phyloP scores from a whole-genome alignment of 1,284 basidiomycete genomes.

The Naganishia liquefaciens region DNA sequence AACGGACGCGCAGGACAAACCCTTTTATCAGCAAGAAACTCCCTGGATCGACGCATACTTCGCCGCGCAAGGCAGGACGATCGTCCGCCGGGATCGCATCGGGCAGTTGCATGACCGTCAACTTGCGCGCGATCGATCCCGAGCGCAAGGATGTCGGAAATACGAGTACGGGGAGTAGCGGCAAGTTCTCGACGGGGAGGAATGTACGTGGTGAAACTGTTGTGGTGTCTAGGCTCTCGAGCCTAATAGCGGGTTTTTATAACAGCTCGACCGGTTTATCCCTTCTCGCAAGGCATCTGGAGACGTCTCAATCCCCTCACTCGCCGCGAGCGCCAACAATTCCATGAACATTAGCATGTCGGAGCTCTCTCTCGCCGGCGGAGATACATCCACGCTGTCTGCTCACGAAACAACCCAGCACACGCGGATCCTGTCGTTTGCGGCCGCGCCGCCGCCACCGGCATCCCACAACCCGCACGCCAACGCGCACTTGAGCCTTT shows the following conservation, averaged over 20 bases:
- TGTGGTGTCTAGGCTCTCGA: too few species aligned
- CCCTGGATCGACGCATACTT: slow-evolving; percentile 12
- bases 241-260: too few species aligned
- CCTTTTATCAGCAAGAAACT: slow-evolving; percentile 27
- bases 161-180: slow-evolving; percentile 16
- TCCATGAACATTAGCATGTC: slow-evolving; percentile 43
- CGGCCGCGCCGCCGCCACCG: slow-evolving; percentile 47
- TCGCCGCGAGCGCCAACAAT: slow-evolving; percentile 41
- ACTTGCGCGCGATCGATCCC: slow-evolving; percentile 5
- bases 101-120: slow-evolving; percentile 19
- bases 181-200: slow-evolving; percentile 29
- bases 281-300: slow-evolving; percentile 46
- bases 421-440: slow-evolving; percentile 51
- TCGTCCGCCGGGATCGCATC: slow-evolving; percentile 11
- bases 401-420: slow-evolving; percentile 37
- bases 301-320: slow-evolving; percentile 37
- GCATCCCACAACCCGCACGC: slow-evolving; percentile 41
- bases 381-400: slow-evolving; percentile 31
- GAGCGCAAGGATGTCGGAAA: slow-evolving; percentile 14
- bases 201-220: too few species aligned
- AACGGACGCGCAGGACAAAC: slow-evolving; percentile 13
- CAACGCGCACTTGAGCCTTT: slow-evolving; percentile 49
- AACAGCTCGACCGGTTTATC: slow-evolving; percentile 53
- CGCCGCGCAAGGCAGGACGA: slow-evolving; percentile 6
- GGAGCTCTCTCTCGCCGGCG: slow-evolving; percentile 39